These are phyloP conservation scores for Ustilago sp. DNA, from an alignment of 1,284 basidiomycete genomes.

Conservation along the genomic window DNA sequence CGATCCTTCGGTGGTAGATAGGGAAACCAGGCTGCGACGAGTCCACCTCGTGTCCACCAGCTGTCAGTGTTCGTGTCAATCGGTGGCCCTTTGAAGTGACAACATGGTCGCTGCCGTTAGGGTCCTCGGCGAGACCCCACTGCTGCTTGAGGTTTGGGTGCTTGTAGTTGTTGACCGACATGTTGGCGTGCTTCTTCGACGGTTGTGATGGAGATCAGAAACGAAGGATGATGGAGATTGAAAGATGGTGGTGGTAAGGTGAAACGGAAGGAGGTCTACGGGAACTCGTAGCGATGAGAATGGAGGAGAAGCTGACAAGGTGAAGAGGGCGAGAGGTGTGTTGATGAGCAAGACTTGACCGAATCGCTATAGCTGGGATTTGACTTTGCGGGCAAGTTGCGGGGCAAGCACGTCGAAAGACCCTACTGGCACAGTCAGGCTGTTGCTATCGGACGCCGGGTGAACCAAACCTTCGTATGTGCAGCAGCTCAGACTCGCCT, in stretches of 20 bases:
- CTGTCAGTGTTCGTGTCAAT: slow-evolving; percentile 38
- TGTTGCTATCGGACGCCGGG: not conserved
- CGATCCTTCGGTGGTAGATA: slow-evolving; percentile 57
- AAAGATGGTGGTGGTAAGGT: slow-evolving; percentile 11
- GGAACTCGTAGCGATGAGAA: not conserved
- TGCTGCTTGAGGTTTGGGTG: slow-evolving; percentile 52
- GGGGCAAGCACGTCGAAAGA: not conserved
- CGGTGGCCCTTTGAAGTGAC: slow-evolving; percentile 34
- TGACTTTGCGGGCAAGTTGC: slow-evolving; percentile 1
- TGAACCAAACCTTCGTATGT: slow-evolving; percentile 6
- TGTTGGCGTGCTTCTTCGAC: slow-evolving; percentile 14
- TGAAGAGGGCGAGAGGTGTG: not conserved
- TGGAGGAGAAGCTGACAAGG: not conserved
- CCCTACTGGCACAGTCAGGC: not conserved
- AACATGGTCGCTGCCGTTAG: slow-evolving; percentile 47
- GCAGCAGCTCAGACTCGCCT: not conserved
- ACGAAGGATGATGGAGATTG: not conserved
- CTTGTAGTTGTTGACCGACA: slow-evolving; percentile 42
- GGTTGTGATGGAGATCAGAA: not conserved
- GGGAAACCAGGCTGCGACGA: slow-evolving; percentile 50
- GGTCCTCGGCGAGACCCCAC: slow-evolving; percentile 46
- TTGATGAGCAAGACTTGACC: slow-evolving; percentile 6
- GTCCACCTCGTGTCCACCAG: slow-evolving; percentile 48
- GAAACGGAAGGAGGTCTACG: not conserved
- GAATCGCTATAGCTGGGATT: not conserved